These are phyloP conservation scores for Rhizoclosmatium sp. DNA, from an alignment of 192 early-diverging fungal species.

Conservation along the genomic window DNA sequence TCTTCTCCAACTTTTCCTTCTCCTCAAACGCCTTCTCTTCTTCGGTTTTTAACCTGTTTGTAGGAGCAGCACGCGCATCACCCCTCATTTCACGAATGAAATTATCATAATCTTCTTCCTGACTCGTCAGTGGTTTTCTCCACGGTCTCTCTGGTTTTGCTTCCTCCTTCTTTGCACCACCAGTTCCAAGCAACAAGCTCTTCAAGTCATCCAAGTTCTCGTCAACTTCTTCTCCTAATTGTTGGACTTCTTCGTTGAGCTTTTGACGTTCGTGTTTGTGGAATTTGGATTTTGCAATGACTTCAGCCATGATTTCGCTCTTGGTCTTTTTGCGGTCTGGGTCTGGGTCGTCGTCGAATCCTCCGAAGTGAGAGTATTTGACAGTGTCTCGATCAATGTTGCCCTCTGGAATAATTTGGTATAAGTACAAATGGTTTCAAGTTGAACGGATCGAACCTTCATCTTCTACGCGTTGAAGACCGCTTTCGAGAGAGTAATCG, in stretches of 20 bases:
- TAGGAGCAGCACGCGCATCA: slow-evolving; percentile 85
- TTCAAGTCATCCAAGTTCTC: slow-evolving; percentile 86
- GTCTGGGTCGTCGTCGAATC: slow-evolving; percentile 72
- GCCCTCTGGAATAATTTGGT: slow-evolving; percentile 14
- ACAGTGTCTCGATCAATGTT: slow-evolving; percentile 79
- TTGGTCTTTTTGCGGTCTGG: slow-evolving; percentile 79
- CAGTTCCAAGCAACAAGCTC: slow-evolving; percentile 64
- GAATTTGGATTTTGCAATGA: slow-evolving; percentile 96
- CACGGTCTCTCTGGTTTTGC: slow-evolving; percentile 31
- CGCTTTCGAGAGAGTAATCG: slow-evolving; percentile 77
- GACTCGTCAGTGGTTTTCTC: slow-evolving; percentile 40
- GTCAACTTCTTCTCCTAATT: slow-evolving; percentile 84
- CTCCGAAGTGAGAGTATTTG: slow-evolving; percentile 83
- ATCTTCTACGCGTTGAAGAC: slow-evolving; percentile 63
- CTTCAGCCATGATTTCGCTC: slow-evolving; percentile 95
- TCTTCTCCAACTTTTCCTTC: slow-evolving; percentile 82
- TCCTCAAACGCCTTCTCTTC: slow-evolving; percentile 90
- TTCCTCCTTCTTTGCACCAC: slow-evolving; percentile 33
- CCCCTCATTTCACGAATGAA: slow-evolving; percentile 81
- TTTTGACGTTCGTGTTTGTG: slow-evolving; percentile 93
- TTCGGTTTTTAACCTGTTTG: slow-evolving; percentile 93
- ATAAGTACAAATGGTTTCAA: background rate
- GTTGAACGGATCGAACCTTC: slow-evolving; percentile 34
- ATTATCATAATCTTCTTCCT: slow-evolving; percentile 82
- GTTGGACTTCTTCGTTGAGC: slow-evolving; percentile 86